Conservation (phyloP, 805 yeast species). For the Candida oleophila region DNA sequence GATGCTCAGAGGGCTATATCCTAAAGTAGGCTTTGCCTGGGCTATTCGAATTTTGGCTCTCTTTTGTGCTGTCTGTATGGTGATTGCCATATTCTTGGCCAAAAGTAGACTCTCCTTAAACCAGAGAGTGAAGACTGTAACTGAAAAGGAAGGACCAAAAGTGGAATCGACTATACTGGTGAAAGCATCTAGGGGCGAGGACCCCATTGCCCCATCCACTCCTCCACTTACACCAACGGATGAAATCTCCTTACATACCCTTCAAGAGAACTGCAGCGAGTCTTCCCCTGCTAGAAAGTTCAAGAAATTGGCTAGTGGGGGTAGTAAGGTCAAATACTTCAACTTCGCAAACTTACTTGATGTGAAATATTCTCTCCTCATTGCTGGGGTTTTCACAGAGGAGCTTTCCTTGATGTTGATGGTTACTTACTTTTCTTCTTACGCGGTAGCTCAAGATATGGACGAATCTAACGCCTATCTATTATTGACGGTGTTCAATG, state of each 20-base stretch:
- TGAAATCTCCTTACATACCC: background rate
- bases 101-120: conserved; percentile 21
- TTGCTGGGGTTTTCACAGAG: conserved; percentile 40
- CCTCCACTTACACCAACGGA: background rate
- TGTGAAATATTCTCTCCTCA: conserved; percentile 30
- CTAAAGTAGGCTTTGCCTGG: conserved; percentile 58
- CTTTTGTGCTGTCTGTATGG: conserved; percentile 26
- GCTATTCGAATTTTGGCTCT: conserved; percentile 50
- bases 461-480: conserved; percentile 42
- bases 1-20: conserved; percentile 44
- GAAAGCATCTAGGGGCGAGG: background rate
- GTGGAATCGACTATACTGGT: too few species aligned
- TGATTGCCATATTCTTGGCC: conserved; percentile 23
- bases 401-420: conserved; percentile 55
- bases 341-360: conserved; percentile 18
- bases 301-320: background rate
- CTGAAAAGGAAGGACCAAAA: background rate
- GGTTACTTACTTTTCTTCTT: conserved; percentile 56
- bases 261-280: background rate
- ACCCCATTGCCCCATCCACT: background rate
- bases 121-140: conserved; percentile 1
- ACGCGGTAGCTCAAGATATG: conserved; percentile 51
- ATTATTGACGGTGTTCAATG: conserved; percentile 47
- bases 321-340: background rate
- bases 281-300: background rate